These are phyloP conservation scores for Naegleria gruberi DNA, from an alignment of 208 protist species.

Conservation along the genomic window DNA sequence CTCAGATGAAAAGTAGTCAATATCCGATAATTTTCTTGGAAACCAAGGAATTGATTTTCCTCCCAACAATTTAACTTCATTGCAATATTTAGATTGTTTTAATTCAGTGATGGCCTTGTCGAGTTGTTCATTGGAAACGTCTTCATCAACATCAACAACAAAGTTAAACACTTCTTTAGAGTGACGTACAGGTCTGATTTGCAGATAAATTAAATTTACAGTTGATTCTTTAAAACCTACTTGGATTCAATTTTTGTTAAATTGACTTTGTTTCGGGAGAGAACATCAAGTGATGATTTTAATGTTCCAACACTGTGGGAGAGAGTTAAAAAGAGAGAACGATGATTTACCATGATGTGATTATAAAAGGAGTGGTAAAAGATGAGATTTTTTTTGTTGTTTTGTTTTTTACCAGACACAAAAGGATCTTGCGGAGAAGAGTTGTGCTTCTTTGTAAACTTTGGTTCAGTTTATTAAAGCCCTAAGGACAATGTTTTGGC, in stretches of 20 bases:
- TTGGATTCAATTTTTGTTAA: neutral
- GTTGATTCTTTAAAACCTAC: neutral
- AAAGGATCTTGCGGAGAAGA: no score
- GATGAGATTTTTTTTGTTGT: no score
- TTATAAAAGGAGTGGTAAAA: neutral
- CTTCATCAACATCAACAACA: constrained; percentile 16
- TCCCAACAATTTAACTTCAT: neutral
- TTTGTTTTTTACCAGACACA: no score
- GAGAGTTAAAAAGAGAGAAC: neutral
- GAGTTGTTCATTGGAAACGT: neutral
- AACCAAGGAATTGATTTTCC: constrained; percentile 28
- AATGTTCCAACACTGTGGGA: neutral
- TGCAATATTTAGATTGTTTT: neutral
- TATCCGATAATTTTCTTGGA: constrained; percentile 52
- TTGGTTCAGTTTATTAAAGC: no score
- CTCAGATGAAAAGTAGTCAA: constrained; percentile 56
- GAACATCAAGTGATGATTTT: neutral
- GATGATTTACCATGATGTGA: neutral
- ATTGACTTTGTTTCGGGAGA: neutral
- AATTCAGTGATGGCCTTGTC: neutral
- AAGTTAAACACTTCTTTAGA: neutral
- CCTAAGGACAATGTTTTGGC: no score
- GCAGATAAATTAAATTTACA: no score
- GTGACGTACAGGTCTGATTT: neutral
- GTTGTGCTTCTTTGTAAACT: no score